Evolutionary conservation across 2,329 filamentous ascomycete genomes (phyloP).

Genomic region (Talaromyces atroroseus): DNA sequence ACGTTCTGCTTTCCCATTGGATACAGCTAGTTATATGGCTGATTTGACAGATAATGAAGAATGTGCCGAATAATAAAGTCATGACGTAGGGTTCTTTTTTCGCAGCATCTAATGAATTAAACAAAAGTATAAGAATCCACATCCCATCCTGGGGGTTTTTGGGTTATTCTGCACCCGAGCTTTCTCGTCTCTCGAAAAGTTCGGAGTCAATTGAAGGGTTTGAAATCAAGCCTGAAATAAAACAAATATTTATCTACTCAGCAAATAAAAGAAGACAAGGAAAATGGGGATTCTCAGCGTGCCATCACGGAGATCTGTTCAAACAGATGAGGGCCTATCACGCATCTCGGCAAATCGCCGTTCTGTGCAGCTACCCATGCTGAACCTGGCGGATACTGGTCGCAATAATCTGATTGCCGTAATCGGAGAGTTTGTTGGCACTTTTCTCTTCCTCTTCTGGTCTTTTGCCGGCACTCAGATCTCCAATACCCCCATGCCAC

Average conservation of each 20-base stretch:
- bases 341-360: conserved; percentile 17
- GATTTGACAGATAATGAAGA: not conserved
- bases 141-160: not conserved
- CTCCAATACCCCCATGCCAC: conserved; percentile 34
- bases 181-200: not conserved
- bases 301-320: not conserved
- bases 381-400: conserved; percentile 27
- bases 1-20: not conserved
- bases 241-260: not conserved
- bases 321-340: not conserved
- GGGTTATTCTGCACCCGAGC: not conserved
- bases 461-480: conserved; percentile 45
- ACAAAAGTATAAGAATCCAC: not conserved
- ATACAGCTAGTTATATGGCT: not conserved
- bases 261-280: not conserved
- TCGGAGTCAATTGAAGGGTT: not conserved
- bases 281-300: conserved; percentile 6
- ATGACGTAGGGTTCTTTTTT: not conserved
- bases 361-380: conserved; percentile 28
- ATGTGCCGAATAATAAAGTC: not conserved
- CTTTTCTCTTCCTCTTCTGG: conserved; percentile 47
- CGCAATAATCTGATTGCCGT: conserved; percentile 45
- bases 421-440: conserved; percentile 49
- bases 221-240: not conserved
- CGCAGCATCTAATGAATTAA: not conserved